Conservation (phyloP, 352 stramenopile genomes). For the Phytophthora macrochlamydospora region DNA sequence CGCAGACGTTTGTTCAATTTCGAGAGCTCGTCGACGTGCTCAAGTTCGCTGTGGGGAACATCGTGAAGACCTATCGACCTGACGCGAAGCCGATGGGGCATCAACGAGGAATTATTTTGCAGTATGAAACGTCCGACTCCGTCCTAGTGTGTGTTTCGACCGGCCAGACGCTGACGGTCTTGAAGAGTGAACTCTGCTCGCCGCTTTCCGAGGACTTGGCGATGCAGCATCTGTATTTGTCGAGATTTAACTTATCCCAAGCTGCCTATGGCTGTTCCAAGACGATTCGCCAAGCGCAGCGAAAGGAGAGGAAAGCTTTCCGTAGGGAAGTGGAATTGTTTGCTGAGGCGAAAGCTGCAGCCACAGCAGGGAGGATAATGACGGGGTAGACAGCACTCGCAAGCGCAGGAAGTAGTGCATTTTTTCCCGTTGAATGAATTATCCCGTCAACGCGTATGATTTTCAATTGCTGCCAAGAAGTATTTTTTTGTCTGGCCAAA, state of each 20-base stretch:
- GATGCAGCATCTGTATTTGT: constrained; percentile 64
- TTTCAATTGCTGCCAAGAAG: too few species aligned
- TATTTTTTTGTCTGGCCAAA: too few species aligned
- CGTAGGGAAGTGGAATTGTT: constrained; percentile 62
- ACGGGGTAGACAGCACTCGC: constrained; percentile 30
- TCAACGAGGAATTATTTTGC: constrained; percentile 68
- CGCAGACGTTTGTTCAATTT: constrained; percentile 57
- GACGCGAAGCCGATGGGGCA: constrained; percentile 47
- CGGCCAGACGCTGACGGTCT: constrained; percentile 42
- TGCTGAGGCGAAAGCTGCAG: constrained; percentile 37
- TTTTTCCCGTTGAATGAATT: constrained; percentile 26
- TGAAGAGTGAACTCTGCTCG: constrained; percentile 67
- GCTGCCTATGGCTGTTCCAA: constrained; percentile 60
- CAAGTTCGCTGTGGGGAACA: constrained; percentile 68
- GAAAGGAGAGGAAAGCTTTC: constrained; percentile 65
- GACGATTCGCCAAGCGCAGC: constrained; percentile 50
- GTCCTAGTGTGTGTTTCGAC: constrained; percentile 68
- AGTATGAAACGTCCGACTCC: constrained; percentile 43
- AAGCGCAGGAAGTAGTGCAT: constrained; percentile 63
- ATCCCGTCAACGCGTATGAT: background rate
- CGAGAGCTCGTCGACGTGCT: constrained; percentile 56
- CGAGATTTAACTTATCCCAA: constrained; percentile 75
- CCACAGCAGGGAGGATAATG: constrained; percentile 17
- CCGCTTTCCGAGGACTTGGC: constrained; percentile 74
- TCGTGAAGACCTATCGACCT: constrained; percentile 64